Conservation (phyloP, 225 moss, liverwort and hornwort genomes). For the Antitrichia curtipendula region DNA sequence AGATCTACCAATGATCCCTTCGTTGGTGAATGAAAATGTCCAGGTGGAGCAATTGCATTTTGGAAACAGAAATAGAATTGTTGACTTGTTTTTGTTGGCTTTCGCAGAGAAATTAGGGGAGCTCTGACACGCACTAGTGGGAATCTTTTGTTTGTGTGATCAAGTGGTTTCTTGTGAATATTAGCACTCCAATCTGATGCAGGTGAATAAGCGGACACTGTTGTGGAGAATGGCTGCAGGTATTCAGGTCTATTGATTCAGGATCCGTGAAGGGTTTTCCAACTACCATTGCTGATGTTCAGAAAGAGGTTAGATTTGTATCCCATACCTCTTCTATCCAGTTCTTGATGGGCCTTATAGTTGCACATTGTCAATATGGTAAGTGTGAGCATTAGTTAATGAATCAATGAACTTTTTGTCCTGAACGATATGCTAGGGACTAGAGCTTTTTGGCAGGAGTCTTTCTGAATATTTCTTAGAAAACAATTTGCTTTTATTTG, state of each 20-base stretch:
- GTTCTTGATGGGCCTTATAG: neutral
- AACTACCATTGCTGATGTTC: conserved; percentile 16
- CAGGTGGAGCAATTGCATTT: neutral
- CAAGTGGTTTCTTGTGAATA: neutral
- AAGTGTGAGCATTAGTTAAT: neutral
- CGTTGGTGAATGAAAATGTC: neutral
- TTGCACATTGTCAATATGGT: neutral
- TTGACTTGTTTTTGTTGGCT: neutral
- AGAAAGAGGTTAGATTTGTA: conserved; percentile 2
- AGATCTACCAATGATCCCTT: neutral
- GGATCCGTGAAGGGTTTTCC: conserved; percentile 52
- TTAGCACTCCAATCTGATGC: neutral
- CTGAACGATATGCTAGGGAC: neutral
- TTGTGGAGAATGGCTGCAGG: neutral
- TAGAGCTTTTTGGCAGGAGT: neutral
- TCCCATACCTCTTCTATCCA: neutral
- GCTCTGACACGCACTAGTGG: neutral
- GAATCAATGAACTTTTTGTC: neutral
- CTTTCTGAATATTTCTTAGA: neutral
- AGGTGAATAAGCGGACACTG: neutral
- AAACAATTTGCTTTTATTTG: neutral
- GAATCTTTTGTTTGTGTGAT: neutral
- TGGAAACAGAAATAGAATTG: neutral
- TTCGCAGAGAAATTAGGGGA: neutral
- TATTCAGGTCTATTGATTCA: conserved; percentile 39